A percentile compares a stretch with the other conserved stretches of the same genome.
Conservation (phyloP, 805 yeast species). For the Suhomyces tanzawaensis region DNA sequence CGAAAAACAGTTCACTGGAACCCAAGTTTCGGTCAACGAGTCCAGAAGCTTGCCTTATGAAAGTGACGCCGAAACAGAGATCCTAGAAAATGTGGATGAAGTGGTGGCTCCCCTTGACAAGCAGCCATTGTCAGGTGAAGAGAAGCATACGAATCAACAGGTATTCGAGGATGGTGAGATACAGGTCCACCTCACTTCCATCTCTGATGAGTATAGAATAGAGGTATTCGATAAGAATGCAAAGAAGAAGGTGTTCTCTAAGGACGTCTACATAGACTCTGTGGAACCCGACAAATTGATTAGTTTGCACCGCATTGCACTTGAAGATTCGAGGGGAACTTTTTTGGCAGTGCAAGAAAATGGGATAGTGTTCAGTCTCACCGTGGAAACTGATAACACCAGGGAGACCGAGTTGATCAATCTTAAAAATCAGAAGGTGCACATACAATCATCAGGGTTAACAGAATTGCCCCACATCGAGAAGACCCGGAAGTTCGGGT, state of each 20-base stretch:
- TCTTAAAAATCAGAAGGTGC: not conserved
- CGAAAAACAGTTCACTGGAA: slow-evolving; percentile 5
- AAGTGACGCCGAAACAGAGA: slow-evolving; percentile 31
- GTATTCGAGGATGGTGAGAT: slow-evolving; percentile 1
- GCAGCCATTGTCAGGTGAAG: not conserved
- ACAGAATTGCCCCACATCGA: not conserved
- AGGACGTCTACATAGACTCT: not conserved
- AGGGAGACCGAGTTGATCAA: not conserved
- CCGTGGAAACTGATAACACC: not conserved
- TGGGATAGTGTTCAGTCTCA: not conserved
- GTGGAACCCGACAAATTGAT: not conserved
- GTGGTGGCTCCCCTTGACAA: slow-evolving; percentile 1
- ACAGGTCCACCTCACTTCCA: not conserved
- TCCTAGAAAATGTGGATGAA: slow-evolving; percentile 8
- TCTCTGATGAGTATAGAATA: not conserved
- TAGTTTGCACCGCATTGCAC: not conserved
- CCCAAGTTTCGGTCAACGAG: slow-evolving; percentile 2
- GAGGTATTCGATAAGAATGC: not conserved
- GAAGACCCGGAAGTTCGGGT: not conserved
- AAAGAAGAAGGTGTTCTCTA: not conserved
- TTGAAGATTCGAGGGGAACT: not conserved
- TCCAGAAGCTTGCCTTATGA: slow-evolving; percentile 3
- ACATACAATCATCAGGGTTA: slow-evolving; percentile 3
- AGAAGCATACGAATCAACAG: not conserved
- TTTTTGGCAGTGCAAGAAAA: not conserved